phyloP scores from a whole-genome alignment of 2,329 filamentous ascomycete genomes.

The Acephala macrosclerotiorum region DNA sequence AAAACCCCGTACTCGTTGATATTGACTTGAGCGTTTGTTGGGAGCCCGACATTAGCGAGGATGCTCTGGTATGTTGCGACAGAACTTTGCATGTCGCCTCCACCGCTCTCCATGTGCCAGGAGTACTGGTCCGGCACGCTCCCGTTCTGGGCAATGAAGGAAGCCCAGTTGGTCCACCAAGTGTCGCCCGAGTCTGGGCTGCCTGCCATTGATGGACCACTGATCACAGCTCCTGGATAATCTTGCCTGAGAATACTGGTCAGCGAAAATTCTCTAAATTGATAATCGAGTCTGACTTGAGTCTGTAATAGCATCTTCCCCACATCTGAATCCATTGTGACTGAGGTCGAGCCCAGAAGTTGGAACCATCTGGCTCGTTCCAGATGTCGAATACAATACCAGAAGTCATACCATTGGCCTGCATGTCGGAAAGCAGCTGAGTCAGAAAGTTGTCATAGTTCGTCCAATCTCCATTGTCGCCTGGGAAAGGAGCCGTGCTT shows the following conservation, averaged over 20 bases:
- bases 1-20: constrained; percentile 36
- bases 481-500: constrained; percentile 49
- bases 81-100: constrained; percentile 37
- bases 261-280: too few species aligned
- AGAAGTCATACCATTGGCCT: constrained; percentile 46
- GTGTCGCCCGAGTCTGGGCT: not conserved
- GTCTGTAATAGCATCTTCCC: constrained; percentile 46
- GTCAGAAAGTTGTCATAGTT: constrained; percentile 52
- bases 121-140: constrained; percentile 52
- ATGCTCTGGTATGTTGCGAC: constrained; percentile 37
- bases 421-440: constrained; percentile 48
- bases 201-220: constrained; percentile 44
- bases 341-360: constrained; percentile 46
- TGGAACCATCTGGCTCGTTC: constrained; percentile 58
- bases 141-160: constrained; percentile 45
- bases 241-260: constrained; percentile 11
- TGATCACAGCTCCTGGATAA: constrained; percentile 42
- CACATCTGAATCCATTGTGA: constrained; percentile 52
- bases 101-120: constrained; percentile 51
- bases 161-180: constrained; percentile 49
- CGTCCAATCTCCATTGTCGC: constrained; percentile 57
- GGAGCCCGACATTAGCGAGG: constrained; percentile 36
- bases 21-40: constrained; percentile 32
- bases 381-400: constrained; percentile 57
- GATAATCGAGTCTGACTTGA: constrained; percentile 46